Evolutionary conservation across 2,329 filamentous ascomycete genomes (phyloP).

Genomic region (Xenoacremonium recifei): DNA sequence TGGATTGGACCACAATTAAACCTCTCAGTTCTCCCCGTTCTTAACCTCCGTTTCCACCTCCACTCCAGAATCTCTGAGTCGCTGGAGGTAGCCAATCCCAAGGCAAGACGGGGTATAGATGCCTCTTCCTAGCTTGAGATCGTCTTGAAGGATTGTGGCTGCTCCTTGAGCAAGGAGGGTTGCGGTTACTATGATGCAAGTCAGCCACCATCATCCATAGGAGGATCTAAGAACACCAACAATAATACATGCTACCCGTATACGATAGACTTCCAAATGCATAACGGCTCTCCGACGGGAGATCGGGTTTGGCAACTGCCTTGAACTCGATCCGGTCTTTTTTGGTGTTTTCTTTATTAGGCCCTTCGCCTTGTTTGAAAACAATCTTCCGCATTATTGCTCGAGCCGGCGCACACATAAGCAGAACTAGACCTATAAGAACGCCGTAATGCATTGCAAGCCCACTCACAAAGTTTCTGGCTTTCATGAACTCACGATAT

Average conservation of each 20-base stretch:
- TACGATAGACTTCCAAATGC: slow-evolving; percentile 54
- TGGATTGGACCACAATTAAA: no score
- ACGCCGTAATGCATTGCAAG: slow-evolving; percentile 47
- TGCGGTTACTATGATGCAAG: not conserved
- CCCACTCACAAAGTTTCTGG: slow-evolving; percentile 46
- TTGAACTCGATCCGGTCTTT: slow-evolving; percentile 61
- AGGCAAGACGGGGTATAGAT: not conserved
- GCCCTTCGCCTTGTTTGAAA: slow-evolving; percentile 52
- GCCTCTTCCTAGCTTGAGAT: not conserved
- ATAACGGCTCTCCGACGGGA: slow-evolving; percentile 38
- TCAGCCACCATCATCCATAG: not conserved
- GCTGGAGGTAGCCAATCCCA: not conserved
- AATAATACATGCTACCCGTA: slow-evolving; percentile 59
- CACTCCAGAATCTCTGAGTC: not conserved
- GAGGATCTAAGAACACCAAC: slow-evolving; percentile 38
- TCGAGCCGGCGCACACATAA: slow-evolving; percentile 3
- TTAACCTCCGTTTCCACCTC: not conserved
- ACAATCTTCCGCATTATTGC: slow-evolving; percentile 41
- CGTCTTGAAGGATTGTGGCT: not conserved
- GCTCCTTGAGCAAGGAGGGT: not conserved
- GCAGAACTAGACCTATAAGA: slow-evolving; percentile 21
- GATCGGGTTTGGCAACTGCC: slow-evolving; percentile 59
- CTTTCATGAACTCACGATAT: slow-evolving; percentile 51
- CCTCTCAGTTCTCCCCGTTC: no score
- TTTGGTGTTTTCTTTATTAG: slow-evolving; percentile 48